Evolutionary conservation across 2,329 filamentous ascomycete species (phyloP).

Genomic region (Myriosclerotinia scirpicola): DNA sequence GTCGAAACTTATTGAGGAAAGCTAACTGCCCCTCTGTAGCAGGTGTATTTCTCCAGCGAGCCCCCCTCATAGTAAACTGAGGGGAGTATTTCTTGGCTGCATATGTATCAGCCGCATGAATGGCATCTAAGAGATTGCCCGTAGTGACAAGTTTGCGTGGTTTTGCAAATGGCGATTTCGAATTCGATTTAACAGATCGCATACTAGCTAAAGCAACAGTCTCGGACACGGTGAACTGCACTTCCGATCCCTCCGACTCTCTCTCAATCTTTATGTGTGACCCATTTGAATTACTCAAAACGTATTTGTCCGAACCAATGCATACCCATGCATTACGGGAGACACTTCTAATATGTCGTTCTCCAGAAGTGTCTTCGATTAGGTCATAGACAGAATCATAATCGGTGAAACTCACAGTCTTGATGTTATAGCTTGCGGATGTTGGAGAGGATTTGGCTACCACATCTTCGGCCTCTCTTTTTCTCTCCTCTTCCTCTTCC

Average conservation of each 20-base stretch:
- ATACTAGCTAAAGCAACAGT: slow-evolving; percentile 28
- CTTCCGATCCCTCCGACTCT: slow-evolving; percentile 31
- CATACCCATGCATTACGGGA: slow-evolving; percentile 83
- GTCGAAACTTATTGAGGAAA: slow-evolving; percentile 67
- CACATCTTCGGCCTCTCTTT: slow-evolving; percentile 22
- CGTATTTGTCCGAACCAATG: slow-evolving; percentile 66
- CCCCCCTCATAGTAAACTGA: slow-evolving; percentile 63
- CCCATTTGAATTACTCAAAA: slow-evolving; percentile 66
- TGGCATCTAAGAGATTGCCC: slow-evolving; percentile 68
- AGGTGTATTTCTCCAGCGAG: slow-evolving; percentile 67
- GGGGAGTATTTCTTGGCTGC: slow-evolving; percentile 66
- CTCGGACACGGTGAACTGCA: slow-evolving; percentile 43
- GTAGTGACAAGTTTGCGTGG: slow-evolving; percentile 68
- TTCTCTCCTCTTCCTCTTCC: slow-evolving; percentile 44
- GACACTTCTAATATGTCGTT: slow-evolving; percentile 73
- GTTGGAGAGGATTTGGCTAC: background rate
- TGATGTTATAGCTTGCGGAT: slow-evolving; percentile 22
- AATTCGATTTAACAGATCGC: slow-evolving; percentile 44
- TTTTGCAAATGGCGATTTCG: slow-evolving; percentile 61
- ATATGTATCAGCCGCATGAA: slow-evolving; percentile 83
- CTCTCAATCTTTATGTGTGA: slow-evolving; percentile 56
- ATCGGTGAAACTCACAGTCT: slow-evolving; percentile 68
- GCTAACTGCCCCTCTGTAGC: slow-evolving; percentile 66
- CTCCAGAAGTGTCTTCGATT: slow-evolving; percentile 75
- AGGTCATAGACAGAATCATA: slow-evolving; percentile 92